A percentile compares a stretch with the other conserved stretches of the same genome.
Evolutionary conservation across 139 green algal genomes (phyloP).

Genomic region (Chlorella sp.): DNA sequence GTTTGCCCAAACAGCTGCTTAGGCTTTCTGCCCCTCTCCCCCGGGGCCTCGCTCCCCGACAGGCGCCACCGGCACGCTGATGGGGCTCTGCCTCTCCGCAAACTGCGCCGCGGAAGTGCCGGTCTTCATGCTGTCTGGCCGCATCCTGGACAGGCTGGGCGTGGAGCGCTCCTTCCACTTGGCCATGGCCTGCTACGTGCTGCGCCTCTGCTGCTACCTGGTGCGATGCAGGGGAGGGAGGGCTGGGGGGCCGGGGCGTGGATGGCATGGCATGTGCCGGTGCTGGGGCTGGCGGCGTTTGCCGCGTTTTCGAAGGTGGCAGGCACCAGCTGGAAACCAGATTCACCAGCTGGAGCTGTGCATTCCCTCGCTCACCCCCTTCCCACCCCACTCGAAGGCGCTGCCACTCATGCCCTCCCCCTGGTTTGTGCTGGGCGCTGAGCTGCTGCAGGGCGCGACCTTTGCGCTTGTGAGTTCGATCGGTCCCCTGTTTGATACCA

Average conservation of each 20-base stretch:
- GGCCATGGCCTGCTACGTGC: constrained; percentile 28
- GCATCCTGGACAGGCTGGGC: constrained; percentile 31
- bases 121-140: constrained; percentile 23
- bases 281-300: too few species aligned
- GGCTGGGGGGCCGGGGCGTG: too few species aligned
- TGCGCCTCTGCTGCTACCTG: constrained; percentile 32
- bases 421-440: constrained; percentile 52
- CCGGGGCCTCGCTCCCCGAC: background rate
- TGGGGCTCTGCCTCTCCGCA: constrained; percentile 39
- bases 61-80: constrained; percentile 27
- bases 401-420: constrained; percentile 29
- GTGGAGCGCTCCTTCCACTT: constrained; percentile 18
- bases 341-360: too few species aligned
- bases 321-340: too few species aligned
- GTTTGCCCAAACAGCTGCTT: too few species aligned
- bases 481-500: too few species aligned
- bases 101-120: constrained; percentile 45
- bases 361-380: too few species aligned
- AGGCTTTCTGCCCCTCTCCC: background rate
- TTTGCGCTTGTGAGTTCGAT: too few species aligned
- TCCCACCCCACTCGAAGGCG: background rate
- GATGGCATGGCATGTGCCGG: too few species aligned
- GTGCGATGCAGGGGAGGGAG: background rate
- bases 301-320: too few species aligned
- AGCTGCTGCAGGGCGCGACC: constrained; percentile 58